Base-by-base conservation (phyloP, 2,329 filamentous ascomycete species). In the Fusarium subglutinans region DNA sequence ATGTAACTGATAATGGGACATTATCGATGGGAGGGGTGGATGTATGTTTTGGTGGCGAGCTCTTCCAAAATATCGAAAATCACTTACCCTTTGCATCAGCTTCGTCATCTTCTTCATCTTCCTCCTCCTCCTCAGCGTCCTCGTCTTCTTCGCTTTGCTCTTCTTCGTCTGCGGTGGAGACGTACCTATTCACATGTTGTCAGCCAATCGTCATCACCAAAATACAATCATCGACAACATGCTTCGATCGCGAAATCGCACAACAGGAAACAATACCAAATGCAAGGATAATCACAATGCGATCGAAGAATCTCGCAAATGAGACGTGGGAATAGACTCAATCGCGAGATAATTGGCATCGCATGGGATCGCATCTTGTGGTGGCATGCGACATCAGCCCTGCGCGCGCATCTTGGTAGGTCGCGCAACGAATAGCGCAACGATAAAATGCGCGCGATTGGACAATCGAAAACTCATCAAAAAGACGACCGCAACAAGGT, bases 111-210 rank as follows among this genome's bases (percentile, higher is more conserved):
- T 80, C 82, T 9, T 80, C 81, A 6, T 77, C 82, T 0, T 81
- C 82, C 2, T 83, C 83, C n/a, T 80, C 82, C 11, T 83, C 82
- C 20, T 80, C 81, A 8, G 79, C 80, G 5, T 81, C 83, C 15
- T 84, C 83, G 6, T 81, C 82, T 15, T 84, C 83, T 18, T 82
- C 83, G 8, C 84, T 84, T 37, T 82, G 83, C 37, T 83, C 84
- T 22, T 82, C 84, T 62, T 87, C 84, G 47, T 86, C 82, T 71
- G 79, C 81, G 57, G 79, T 79, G 50, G 78, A 82, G 74, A 79
- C 70, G 61, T 84, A 83, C 78, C 82, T 84, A 22, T 66, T 63
- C 53, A 33, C 50, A 50, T 44, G 45, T 14, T 59, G 69, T 78
- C 60, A 78, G 72, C 63, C 30, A 38, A 55, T 63, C 22, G 55